Conservation (phyloP, 768 basidiomycete genomes). For the Leccinum rimulosum region DNA sequence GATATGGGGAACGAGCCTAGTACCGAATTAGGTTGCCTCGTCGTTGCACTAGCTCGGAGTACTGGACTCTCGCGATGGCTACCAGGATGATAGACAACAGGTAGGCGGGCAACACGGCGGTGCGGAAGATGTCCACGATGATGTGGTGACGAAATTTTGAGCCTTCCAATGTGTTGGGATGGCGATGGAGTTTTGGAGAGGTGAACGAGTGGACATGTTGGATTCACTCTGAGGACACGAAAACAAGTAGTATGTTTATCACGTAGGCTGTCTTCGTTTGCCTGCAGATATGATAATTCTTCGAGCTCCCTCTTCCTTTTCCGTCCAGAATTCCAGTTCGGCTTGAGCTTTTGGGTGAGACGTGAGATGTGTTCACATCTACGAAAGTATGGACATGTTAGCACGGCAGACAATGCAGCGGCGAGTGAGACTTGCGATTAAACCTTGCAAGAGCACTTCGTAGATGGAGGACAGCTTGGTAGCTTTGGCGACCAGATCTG, state of each 20-base stretch:
- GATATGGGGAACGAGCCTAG: too few species aligned
- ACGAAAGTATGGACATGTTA: slow-evolving; percentile 3
- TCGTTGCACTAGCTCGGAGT: too few species aligned
- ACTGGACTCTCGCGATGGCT: too few species aligned
- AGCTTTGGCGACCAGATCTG: slow-evolving; percentile 58
- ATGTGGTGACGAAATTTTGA: too few species aligned
- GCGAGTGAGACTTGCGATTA: slow-evolving; percentile 57
- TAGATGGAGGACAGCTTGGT: slow-evolving; percentile 73
- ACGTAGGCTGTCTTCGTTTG: slow-evolving; percentile 26
- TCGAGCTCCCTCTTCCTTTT: slow-evolving; percentile 78
- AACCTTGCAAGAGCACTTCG: slow-evolving; percentile 68
- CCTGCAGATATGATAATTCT: slow-evolving; percentile 49
- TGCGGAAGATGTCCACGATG: too few species aligned
- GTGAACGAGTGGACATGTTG: too few species aligned
- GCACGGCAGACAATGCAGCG: not conserved
- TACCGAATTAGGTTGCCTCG: too few species aligned
- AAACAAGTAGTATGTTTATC: slow-evolving; percentile 19
- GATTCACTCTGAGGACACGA: slow-evolving; percentile 10
- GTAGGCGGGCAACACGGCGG: too few species aligned
- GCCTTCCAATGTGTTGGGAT: too few species aligned
- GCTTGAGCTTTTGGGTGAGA: slow-evolving; percentile 84
- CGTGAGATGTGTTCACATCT: slow-evolving; percentile 67
- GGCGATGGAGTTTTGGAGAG: too few species aligned
- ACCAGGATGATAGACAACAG: too few species aligned
- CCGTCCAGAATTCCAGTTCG: slow-evolving; percentile 85